Evolutionary conservation across 495 filamentous ascomycete genomes (phyloP).

Genomic region (Podospora anserina): DNA sequence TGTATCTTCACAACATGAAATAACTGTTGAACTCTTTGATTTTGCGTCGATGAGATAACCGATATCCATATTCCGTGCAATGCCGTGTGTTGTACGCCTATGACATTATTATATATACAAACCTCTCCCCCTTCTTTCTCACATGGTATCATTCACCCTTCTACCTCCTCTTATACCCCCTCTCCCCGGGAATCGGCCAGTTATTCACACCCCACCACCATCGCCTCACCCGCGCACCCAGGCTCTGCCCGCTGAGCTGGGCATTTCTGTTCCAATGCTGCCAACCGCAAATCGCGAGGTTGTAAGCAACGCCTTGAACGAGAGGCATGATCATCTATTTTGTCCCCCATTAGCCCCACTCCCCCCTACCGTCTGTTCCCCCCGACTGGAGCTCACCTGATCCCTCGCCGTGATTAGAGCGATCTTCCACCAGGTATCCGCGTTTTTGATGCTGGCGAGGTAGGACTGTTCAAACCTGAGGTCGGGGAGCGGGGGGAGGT

Average conservation of each 20-base stretch:
- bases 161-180: slow-evolving; percentile 2
- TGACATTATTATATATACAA: neutral
- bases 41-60: too few species aligned
- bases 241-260: slow-evolving; percentile 62
- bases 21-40: too few species aligned
- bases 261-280: slow-evolving; percentile 74
- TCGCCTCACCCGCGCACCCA: slow-evolving; percentile 67
- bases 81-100: neutral
- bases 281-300: slow-evolving; percentile 76
- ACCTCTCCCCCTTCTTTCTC: neutral
- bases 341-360: neutral
- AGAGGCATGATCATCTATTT: slow-evolving; percentile 74
- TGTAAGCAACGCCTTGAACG: slow-evolving; percentile 79
- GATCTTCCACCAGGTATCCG: slow-evolving; percentile 72
- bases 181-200: slow-evolving; percentile 60
- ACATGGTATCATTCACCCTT: neutral
- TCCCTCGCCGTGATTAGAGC: slow-evolving; percentile 81
- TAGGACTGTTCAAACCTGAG: slow-evolving; percentile 97
- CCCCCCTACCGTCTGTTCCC: neutral
- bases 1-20: neutral
- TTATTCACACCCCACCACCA: slow-evolving; percentile 95
- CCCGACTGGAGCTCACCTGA: slow-evolving; percentile 56
- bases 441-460: slow-evolving; percentile 73
- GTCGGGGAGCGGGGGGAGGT: slow-evolving; percentile 83
- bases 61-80: neutral